Conservation (phyloP, 2,329 filamentous ascomycete genomes). For the Trichoderma atroviride region DNA sequence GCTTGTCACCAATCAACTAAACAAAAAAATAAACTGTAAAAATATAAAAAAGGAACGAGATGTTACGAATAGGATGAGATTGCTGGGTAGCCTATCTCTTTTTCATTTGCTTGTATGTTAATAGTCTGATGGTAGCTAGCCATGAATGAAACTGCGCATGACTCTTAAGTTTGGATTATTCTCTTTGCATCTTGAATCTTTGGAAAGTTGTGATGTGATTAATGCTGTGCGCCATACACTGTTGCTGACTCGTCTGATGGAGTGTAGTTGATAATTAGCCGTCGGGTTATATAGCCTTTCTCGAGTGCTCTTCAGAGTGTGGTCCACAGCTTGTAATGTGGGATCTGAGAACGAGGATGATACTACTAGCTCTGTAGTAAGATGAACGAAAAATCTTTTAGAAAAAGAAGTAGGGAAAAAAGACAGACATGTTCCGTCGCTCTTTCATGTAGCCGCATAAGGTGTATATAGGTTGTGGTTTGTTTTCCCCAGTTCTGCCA, state of each 20-base stretch:
- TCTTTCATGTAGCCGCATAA: background rate
- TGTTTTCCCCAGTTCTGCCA: too few species aligned
- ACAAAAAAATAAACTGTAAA: slow-evolving; percentile 1
- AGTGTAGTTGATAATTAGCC: slow-evolving; percentile 1
- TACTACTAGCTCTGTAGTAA: background rate
- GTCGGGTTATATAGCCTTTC: background rate
- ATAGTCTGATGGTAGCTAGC: slow-evolving; percentile 19
- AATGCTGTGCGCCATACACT: background rate
- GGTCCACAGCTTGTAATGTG: background rate
- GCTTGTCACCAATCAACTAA: slow-evolving; percentile 28
- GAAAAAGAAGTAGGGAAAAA: background rate
- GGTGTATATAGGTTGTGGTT: background rate
- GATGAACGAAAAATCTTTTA: too few species aligned
- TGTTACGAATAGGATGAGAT: slow-evolving; percentile 24
- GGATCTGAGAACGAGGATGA: too few species aligned
- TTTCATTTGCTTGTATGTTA: background rate
- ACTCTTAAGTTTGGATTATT: background rate
- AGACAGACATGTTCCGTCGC: background rate
- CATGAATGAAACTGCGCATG: slow-evolving; percentile 22
- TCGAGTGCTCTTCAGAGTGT: background rate
- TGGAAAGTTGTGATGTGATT: background rate
- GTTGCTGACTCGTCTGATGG: background rate
- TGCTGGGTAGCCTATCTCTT: background rate
- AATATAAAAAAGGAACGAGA: slow-evolving; percentile 3
- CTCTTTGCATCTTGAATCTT: background rate